Evolutionary conservation across 2,329 filamentous ascomycete species (phyloP).

Genomic region (Dactylella cylindrospora): DNA sequence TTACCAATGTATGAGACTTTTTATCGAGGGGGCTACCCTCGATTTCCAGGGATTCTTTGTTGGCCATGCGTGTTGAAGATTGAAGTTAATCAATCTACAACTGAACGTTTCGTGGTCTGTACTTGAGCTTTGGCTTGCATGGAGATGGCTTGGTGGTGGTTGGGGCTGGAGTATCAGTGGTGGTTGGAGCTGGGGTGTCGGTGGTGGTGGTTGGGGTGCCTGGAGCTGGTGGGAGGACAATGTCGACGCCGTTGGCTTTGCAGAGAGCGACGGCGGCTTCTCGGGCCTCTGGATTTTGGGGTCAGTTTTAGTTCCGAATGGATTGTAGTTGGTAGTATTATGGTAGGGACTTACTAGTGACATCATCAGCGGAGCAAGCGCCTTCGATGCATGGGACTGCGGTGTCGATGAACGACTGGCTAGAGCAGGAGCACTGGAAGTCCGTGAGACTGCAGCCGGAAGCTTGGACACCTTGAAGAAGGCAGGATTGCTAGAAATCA

Average conservation of each 20-base stretch:
- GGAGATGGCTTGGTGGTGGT: conserved; percentile 10
- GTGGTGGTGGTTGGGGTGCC: conserved; percentile 8
- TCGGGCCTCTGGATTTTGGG: conserved; percentile 43
- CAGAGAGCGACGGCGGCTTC: conserved; percentile 40
- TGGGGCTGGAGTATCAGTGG: conserved; percentile 5
- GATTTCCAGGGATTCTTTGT: background rate
- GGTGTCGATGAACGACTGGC: conserved; percentile 33
- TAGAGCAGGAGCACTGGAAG: conserved; percentile 45
- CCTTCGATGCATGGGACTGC: conserved; percentile 40
- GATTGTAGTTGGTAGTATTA: background rate
- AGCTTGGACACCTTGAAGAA: conserved; percentile 20
- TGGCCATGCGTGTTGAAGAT: background rate
- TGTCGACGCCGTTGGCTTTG: conserved; percentile 38
- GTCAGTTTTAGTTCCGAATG: conserved; percentile 3
- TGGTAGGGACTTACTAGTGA: conserved; percentile 39
- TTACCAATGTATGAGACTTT: too few species aligned
- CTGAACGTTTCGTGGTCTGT: background rate
- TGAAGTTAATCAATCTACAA: background rate
- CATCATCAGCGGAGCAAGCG: conserved; percentile 27
- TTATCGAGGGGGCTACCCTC: too few species aligned
- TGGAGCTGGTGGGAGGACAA: conserved; percentile 26
- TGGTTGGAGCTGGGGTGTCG: conserved; percentile 13
- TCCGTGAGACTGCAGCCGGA: conserved; percentile 43
- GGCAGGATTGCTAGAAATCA: conserved; percentile 43
- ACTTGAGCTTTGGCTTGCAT: conserved; percentile 40